Base-by-base conservation (phyloP, 331 rosid species). In the Quercus lobata region DNA sequence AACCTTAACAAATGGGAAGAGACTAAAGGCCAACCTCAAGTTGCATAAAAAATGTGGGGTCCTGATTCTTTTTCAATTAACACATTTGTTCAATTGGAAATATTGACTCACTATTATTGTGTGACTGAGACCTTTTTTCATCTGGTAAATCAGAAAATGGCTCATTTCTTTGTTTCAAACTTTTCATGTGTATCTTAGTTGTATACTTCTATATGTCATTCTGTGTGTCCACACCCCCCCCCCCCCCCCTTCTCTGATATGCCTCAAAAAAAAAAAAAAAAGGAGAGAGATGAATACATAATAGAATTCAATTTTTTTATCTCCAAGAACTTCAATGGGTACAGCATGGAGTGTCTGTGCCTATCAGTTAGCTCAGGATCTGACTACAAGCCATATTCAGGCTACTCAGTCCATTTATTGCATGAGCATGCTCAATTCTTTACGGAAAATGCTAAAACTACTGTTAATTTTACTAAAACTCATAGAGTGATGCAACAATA, bases 91-190 rank as follows among this genome's bases (percentile, higher is more conserved):
- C 49, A 56, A 56, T 62, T 69, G 80, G 76, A 79, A 79, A 55
- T 61, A 37, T 41, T 72, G 25, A 68, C 54, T 75, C 76, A 76
- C 68, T 74, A 54, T 61, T 73, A 68, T 74, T 86, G 72, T 74
- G 84, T 70, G 32, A 72, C 76, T 63, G 32, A 58, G 61, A 76
- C 69, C 78, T 49, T 54, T 72, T 63, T 70, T 73, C 37, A 56
- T 78, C 54, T 35, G 53, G 5, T 19, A 19, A 68, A 34, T 7
- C 53, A 68, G 72, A 68, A 68, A 73, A 83, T 49, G 78, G 53
- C 49, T 24, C 61, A 83, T 78, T 71, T 35, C 22, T 80, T 54
- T 77, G 16, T 32, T 66, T 49, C 54, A 49, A 49, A 49, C 54
- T 12, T 12, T 16, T 16, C 34, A 18, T 9, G 18, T 46, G 22